Percentiles rank a stretch among this genome's conserved stretches.
Conservation (phyloP, 2,329 filamentous ascomycete genomes). For the Colletotrichum sublineola region DNA sequence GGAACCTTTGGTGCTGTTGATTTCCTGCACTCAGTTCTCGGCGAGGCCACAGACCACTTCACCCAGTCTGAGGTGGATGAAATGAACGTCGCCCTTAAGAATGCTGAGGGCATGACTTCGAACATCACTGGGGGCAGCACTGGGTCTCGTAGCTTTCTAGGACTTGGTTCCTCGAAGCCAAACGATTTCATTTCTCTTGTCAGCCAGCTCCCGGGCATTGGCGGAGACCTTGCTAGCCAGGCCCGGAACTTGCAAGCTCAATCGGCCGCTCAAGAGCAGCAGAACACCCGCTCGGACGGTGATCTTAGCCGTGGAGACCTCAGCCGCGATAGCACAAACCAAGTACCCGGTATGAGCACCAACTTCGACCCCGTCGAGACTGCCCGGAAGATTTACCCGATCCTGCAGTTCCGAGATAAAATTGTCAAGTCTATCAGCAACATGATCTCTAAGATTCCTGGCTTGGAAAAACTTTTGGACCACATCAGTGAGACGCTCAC, state of each 20-base stretch:
- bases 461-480: constrained; percentile 89
- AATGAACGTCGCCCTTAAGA: constrained; percentile 80
- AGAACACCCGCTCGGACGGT: constrained; percentile 50
- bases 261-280: constrained; percentile 73
- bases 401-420: constrained; percentile 92
- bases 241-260: constrained; percentile 72
- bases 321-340: constrained; percentile 63
- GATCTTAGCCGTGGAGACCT: constrained; percentile 51
- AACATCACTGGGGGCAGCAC: constrained; percentile 47
- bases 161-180: constrained; percentile 50
- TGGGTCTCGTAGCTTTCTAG: constrained; percentile 58
- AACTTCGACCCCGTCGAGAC: constrained; percentile 84
- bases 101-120: constrained; percentile 68
- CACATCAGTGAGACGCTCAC: constrained; percentile 95
- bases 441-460: constrained; percentile 91
- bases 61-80: constrained; percentile 88
- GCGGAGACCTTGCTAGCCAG: constrained; percentile 74
- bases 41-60: constrained; percentile 84
- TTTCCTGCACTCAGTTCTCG: constrained; percentile 83
- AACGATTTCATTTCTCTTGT: constrained; percentile 79
- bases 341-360: constrained; percentile 80
- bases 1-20: constrained; percentile 85
- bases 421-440: constrained; percentile 89
- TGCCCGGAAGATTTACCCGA: constrained; percentile 89
- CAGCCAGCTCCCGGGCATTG: constrained; percentile 79